Conservation (phyloP, 1,284 basidiomycete genomes). For the Irpex sp. region DNA sequence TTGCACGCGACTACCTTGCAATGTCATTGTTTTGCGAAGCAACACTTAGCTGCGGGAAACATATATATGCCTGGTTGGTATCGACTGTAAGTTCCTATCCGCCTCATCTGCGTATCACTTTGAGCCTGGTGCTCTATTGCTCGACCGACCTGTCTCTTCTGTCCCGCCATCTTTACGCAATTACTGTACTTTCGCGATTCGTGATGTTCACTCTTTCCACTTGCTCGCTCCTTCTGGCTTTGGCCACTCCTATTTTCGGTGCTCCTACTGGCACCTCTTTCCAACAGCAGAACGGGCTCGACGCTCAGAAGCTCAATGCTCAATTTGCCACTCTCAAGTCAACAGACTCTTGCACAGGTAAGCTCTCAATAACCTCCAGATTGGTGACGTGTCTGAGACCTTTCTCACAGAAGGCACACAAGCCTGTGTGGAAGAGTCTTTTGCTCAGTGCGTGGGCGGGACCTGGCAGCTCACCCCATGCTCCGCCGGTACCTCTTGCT, state of each 20-base stretch:
- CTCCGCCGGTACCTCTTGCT: conserved; percentile 36
- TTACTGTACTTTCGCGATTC: not conserved
- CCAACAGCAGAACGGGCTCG: conserved; percentile 40
- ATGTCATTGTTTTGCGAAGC: not conserved
- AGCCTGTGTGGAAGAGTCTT: conserved; percentile 40
- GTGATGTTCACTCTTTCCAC: conserved; percentile 5
- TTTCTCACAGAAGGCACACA: conserved; percentile 33
- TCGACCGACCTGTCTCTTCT: not conserved
- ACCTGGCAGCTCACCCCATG: conserved; percentile 37
- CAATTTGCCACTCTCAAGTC: conserved; percentile 40
- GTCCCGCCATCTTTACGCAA: not conserved
- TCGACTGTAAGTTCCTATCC: conserved; percentile 2
- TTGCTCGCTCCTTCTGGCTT: conserved; percentile 6
- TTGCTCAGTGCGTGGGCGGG: conserved; percentile 36
- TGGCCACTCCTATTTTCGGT: conserved; percentile 6
- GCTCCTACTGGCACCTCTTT: conserved; percentile 25
- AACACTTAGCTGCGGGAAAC: not conserved
- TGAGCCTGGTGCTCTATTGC: conserved; percentile 17
- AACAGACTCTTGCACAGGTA: conserved; percentile 34
- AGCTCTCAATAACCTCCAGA: not conserved
- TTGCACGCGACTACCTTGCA: not conserved
- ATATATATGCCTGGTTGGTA: conserved; percentile 4
- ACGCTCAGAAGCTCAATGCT: conserved; percentile 45
- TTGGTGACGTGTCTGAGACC: not conserved
- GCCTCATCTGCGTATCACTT: conserved; percentile 11